Evolutionary conservation across 2,329 filamentous ascomycete genomes (phyloP), one percentile per base, ranked within the genome.

Genomic region (Tolypocladium sp.): DNA sequence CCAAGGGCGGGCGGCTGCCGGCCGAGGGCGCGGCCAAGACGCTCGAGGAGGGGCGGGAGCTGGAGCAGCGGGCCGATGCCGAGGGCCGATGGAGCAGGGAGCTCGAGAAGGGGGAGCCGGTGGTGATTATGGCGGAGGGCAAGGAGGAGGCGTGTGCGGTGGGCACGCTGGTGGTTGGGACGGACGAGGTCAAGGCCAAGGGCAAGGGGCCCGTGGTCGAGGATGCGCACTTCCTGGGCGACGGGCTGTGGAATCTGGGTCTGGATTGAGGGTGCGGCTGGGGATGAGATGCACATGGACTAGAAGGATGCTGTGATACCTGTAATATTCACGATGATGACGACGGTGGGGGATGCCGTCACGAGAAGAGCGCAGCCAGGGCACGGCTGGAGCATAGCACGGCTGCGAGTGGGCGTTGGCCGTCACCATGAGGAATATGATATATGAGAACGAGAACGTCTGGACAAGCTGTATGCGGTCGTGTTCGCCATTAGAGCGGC

Each of bases 121-220:
- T 97, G 9, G 90, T 93, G 6, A 83, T 99, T 22, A 87, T 87
- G 77, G 92, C 94, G 0, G 94, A 99, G 80, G 94, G 94, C 9
- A 99, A 99, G 79, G 84, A 89, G 67, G 87, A 93, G 77, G 91
- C 92, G 7, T 97, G 92, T 74, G 84, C 96, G 59, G 88, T 99
- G 0, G 94, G 94, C 0, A 79, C 89, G 63, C 71, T 99, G 71
- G 91, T 91, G 68, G 85, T 88, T 69, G 89, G 92, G 3, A 97
- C 94, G 0, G 87, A 88, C 74, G 92, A 97, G 75, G 92, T 96
- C 72, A 96, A 94, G 83, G 87, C 86, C 65, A 93, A 93, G 77
- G 92, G 91, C 65, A 97, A 97, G 78, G 94, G 94, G 0, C 90
- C 92, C 7, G 94, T 92, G 20, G 90, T 97, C 65, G 93, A 97